A percentile compares a stretch with the other conserved stretches of the same genome.
Conservation (phyloP, 2,329 filamentous ascomycete genomes). For the Colletotrichum camelliae region DNA sequence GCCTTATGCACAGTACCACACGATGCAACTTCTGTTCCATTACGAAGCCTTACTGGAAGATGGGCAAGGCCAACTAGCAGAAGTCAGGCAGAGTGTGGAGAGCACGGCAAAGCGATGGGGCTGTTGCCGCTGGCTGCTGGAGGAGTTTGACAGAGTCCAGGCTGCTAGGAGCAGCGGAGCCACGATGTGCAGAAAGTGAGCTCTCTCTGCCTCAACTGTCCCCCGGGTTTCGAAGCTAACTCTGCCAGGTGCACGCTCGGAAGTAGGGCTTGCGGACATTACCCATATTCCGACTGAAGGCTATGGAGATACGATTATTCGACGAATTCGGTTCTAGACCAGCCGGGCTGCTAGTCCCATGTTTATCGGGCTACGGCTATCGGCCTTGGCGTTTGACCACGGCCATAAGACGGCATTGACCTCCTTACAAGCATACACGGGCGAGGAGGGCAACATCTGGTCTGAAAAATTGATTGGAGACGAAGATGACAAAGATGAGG, state of each 20-base stretch:
- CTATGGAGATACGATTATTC: background rate
- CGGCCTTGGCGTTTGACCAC: background rate
- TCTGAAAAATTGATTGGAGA: background rate
- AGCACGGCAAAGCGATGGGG: conserved; percentile 40
- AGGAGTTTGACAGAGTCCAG: conserved; percentile 14
- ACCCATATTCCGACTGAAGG: conserved; percentile 8
- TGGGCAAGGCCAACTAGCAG: conserved; percentile 35
- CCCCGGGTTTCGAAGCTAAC: background rate
- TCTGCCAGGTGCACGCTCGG: conserved; percentile 7
- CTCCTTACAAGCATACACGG: background rate
- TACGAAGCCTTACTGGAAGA: conserved; percentile 38
- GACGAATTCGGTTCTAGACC: background rate
- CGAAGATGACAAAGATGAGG: background rate
- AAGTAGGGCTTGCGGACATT: conserved; percentile 9
- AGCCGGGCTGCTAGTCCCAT: background rate
- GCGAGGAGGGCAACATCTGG: background rate
- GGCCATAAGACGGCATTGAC: background rate
- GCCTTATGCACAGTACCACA: conserved; percentile 38
- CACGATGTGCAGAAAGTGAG: conserved; percentile 13
- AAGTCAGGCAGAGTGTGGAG: conserved; percentile 37
- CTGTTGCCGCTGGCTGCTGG: conserved; percentile 29
- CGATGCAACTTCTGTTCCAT: conserved; percentile 36
- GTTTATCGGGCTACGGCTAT: background rate
- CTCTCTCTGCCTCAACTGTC: accelerated
- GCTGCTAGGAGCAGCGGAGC: conserved; percentile 4